A percentile compares a stretch with the other conserved stretches of the same genome.
These are phyloP conservation scores for Coemansia sp. DNA, from an alignment of 192 early-diverging fungal species.

Conservation along the genomic window DNA sequence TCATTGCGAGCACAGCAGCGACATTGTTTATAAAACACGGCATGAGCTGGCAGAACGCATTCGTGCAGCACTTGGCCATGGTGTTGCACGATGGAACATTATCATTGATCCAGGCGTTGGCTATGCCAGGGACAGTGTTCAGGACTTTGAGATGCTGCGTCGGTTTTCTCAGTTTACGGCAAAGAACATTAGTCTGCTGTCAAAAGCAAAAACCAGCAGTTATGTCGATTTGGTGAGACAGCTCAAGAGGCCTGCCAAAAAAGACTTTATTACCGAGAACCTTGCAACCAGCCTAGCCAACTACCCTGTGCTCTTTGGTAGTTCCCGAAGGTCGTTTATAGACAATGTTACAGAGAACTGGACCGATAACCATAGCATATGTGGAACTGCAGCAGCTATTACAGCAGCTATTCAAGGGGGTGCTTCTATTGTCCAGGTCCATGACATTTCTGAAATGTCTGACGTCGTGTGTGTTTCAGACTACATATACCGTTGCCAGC, in stretches of 20 bases:
- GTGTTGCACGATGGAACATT: constrained; percentile 94
- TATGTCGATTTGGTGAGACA: background rate
- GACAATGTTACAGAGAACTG: constrained; percentile 66
- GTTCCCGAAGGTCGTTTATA: constrained; percentile 90
- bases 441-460: constrained; percentile 92
- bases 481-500: constrained; percentile 51
- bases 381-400: constrained; percentile 88
- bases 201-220: constrained; percentile 13
- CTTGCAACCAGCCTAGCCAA: constrained; percentile 51
- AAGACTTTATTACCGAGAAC: constrained; percentile 41
- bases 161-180: constrained; percentile 61
- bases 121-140: constrained; percentile 87
- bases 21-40: constrained; percentile 72
- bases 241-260: constrained; percentile 16
- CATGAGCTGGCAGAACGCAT: constrained; percentile 67
- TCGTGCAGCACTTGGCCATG: constrained; percentile 69
- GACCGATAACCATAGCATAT: constrained; percentile 69
- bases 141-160: constrained; percentile 84
- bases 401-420: constrained; percentile 79
- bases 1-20: constrained; percentile 61
- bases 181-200: constrained; percentile 28
- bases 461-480: constrained; percentile 88
- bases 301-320: constrained; percentile 84
- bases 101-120: constrained; percentile 96
- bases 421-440: constrained; percentile 83